These are phyloP conservation scores for Zasmidium cellare DNA, from an alignment of 2,329 filamentous ascomycete genomes.

Conservation along the genomic window DNA sequence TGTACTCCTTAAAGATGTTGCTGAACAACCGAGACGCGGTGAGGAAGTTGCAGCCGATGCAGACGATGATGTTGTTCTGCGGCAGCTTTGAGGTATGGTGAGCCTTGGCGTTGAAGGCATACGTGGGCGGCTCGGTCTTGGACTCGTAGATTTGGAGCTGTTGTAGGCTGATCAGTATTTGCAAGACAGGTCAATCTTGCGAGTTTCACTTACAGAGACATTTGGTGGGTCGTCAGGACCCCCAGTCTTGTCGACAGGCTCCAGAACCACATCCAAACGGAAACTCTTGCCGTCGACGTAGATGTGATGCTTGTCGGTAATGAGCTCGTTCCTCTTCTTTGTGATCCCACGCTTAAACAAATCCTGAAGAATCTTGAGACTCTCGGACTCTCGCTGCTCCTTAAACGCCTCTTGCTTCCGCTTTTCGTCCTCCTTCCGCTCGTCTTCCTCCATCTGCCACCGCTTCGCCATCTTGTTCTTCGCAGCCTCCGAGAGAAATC, in stretches of 20 bases:
- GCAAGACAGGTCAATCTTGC: neutral
- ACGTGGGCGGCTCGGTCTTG: slow-evolving; percentile 38
- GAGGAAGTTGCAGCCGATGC: slow-evolving; percentile 32
- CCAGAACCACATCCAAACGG: slow-evolving; percentile 58
- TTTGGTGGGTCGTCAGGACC: slow-evolving; percentile 60
- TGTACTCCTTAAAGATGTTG: slow-evolving; percentile 41
- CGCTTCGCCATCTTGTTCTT: slow-evolving; percentile 32
- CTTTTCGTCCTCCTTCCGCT: slow-evolving; percentile 33
- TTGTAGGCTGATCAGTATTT: slow-evolving; percentile 23
- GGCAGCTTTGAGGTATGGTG: slow-evolving; percentile 21
- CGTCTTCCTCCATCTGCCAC: slow-evolving; percentile 30
- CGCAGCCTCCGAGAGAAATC: slow-evolving; percentile 24
- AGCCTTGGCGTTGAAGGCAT: slow-evolving; percentile 54
- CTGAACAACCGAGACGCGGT: slow-evolving; percentile 40
- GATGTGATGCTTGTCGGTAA: slow-evolving; percentile 61
- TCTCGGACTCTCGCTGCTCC: slow-evolving; percentile 10
- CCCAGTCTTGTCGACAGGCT: slow-evolving; percentile 53
- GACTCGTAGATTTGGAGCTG: slow-evolving; percentile 66
- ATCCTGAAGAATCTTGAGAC: slow-evolving; percentile 11
- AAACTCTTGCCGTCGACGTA: slow-evolving; percentile 65
- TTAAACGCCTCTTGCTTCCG: slow-evolving; percentile 14
- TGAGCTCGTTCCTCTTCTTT: slow-evolving; percentile 29
- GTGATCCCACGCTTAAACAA: slow-evolving; percentile 27
- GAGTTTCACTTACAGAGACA: slow-evolving; percentile 40
- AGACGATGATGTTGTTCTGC: slow-evolving; percentile 31